Percentiles rank a stretch among this genome's conserved stretches.
These are phyloP conservation scores for Thermothelomyces thermophilus DNA, from an alignment of 2,329 filamentous ascomycete species.

Conservation along the genomic window DNA sequence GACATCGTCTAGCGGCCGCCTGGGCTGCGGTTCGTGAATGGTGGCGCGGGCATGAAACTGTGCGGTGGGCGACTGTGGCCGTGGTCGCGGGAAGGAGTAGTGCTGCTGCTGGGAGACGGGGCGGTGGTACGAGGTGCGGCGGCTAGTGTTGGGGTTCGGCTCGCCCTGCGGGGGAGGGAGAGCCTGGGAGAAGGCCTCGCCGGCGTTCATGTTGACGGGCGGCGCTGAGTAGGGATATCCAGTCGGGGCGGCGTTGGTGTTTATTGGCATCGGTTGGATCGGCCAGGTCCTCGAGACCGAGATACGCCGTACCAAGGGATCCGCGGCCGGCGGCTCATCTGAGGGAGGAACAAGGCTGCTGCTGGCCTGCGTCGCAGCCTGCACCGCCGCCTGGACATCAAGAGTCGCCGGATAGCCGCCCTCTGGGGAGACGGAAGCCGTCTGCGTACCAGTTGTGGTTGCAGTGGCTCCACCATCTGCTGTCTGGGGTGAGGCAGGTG, in stretches of 20 bases:
- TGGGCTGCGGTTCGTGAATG: conserved; percentile 17
- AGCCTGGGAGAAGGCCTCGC: conserved; percentile 31
- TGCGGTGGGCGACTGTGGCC: conserved; percentile 4
- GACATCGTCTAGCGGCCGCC: conserved; percentile 23
- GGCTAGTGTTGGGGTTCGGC: conserved; percentile 35
- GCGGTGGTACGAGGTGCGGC: conserved; percentile 20
- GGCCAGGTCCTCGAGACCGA: conserved; percentile 44
- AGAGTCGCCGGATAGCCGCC: conserved; percentile 23
- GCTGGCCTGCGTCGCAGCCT: conserved; percentile 19
- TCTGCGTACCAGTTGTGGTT: not conserved
- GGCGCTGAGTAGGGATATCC: conserved; percentile 40
- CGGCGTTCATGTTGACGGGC: conserved; percentile 24
- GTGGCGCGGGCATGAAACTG: conserved; percentile 11
- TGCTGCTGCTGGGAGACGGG: conserved; percentile 23
- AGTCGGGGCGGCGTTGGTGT: conserved; percentile 16
- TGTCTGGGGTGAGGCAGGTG: conserved; percentile 14
- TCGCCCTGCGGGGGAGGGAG: conserved; percentile 35
- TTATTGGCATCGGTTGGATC: conserved; percentile 27
- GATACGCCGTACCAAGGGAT: conserved; percentile 22
- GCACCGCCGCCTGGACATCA: conserved; percentile 27
- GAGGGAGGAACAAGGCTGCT: conserved; percentile 16
- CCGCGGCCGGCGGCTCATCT: conserved; percentile 5
- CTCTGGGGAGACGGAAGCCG: conserved; percentile 14
- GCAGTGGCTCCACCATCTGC: not conserved
- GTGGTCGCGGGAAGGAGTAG: conserved; percentile 14